A percentile compares a stretch with the other conserved stretches of the same genome.
These are phyloP conservation scores for Chimonanthus salicifolius DNA, from an alignment of 164 flowering plant species.

Conservation along the genomic window DNA sequence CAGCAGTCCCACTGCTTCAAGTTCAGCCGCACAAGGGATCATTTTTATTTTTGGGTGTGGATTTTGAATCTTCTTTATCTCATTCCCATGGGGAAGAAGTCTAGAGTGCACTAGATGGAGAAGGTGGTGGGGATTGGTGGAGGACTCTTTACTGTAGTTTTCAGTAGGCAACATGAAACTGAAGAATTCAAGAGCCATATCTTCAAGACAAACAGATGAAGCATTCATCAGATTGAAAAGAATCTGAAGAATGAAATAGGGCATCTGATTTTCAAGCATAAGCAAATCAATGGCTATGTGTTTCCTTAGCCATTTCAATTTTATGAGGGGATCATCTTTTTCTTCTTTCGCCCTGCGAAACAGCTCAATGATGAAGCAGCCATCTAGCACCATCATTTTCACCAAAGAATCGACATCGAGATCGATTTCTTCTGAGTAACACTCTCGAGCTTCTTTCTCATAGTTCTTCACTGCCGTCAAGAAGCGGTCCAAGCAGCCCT, in stretches of 20 bases:
- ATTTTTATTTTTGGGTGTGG: not conserved
- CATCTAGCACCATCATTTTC: slow-evolving; percentile 62
- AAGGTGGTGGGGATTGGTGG: not conserved
- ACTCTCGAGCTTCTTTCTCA: slow-evolving; percentile 43
- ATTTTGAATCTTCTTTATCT: not conserved
- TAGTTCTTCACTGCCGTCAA: slow-evolving; percentile 23
- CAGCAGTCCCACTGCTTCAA: slow-evolving; percentile 32
- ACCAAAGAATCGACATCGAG: slow-evolving; percentile 27
- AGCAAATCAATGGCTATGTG: slow-evolving; percentile 3
- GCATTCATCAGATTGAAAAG: not conserved
- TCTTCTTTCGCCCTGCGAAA: too few relatives aligned
- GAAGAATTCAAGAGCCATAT: not conserved
- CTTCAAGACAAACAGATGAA: not conserved
- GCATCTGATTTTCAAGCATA: not conserved
- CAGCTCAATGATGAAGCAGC: slow-evolving; percentile 30
- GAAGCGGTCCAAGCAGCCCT: slow-evolving; percentile 28
- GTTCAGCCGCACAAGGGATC: slow-evolving; percentile 51
- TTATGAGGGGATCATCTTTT: too few relatives aligned
- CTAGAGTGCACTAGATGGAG: not conserved
- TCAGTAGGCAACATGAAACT: not conserved
- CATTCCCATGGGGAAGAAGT: not conserved
- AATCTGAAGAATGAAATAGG: not conserved
- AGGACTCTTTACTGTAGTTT: not conserved
- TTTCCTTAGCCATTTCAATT: too few relatives aligned
- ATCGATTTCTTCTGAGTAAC: slow-evolving; percentile 46